phyloP scores from a whole-genome alignment of 495 filamentous ascomycete species.

The Podospora pseudocomata region DNA sequence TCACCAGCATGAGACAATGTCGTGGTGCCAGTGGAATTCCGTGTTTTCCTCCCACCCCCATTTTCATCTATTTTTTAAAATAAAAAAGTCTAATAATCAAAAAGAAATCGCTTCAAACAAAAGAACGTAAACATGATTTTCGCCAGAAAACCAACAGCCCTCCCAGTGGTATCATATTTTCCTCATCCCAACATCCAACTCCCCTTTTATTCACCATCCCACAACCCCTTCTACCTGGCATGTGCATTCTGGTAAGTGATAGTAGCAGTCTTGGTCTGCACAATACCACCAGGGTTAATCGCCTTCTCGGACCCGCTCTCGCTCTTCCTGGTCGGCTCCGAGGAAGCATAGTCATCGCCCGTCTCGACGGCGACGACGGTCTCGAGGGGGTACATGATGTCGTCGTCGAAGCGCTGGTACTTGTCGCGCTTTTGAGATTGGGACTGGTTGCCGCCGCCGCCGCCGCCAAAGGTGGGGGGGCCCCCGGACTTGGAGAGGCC shows the following conservation, averaged over 20 bases:
- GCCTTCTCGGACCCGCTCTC: background rate
- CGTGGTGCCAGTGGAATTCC: no score
- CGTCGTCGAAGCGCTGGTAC: slow-evolving; percentile 11
- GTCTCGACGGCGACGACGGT: slow-evolving; percentile 2
- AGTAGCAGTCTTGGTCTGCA: slow-evolving; percentile 1
- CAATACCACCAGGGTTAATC: background rate
- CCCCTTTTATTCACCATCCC: background rate
- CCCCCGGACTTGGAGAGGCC: background rate
- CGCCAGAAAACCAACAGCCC: background rate
- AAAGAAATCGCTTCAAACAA: no score
- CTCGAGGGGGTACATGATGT: slow-evolving; percentile 12
- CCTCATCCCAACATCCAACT: background rate
- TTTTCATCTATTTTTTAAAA: no score
- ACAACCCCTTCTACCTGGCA: background rate
- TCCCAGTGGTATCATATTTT: background rate
- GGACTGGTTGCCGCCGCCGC: background rate
- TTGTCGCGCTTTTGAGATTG: background rate
- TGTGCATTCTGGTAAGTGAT: background rate
- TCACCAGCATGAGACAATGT: no score
- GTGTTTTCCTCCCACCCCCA: no score
- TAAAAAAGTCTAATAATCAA: no score
- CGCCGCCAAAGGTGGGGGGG: background rate
- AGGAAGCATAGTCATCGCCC: background rate
- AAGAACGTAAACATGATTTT: no score
- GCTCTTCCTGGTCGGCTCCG: background rate